Conservation (phyloP, 2,329 filamentous ascomycete species). For the Phoma herbarum region DNA sequence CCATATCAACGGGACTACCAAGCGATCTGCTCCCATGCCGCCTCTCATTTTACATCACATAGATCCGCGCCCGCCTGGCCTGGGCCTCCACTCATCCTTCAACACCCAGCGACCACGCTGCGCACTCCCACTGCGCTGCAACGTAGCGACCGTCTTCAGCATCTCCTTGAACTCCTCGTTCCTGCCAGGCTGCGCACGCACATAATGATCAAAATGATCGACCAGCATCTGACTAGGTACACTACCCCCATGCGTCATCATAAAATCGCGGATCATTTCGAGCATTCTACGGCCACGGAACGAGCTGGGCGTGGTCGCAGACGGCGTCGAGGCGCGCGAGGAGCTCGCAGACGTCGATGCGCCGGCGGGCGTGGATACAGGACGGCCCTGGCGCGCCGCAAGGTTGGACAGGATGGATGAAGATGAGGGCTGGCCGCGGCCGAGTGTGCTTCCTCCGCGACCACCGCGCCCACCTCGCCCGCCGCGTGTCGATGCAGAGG, state of each 20-base stretch:
- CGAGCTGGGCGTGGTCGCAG: conserved; percentile 31
- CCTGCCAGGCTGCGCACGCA: conserved; percentile 72
- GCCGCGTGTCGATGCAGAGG: conserved; percentile 54
- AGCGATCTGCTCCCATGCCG: not conserved
- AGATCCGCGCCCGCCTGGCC: conserved; percentile 1
- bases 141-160: conserved; percentile 75
- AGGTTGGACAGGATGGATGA: conserved; percentile 56
- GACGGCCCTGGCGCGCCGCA: conserved; percentile 51
- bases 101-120: conserved; percentile 65
- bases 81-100: conserved; percentile 61
- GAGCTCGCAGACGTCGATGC: conserved; percentile 24
- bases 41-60: not conserved
- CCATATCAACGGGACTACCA: not conserved
- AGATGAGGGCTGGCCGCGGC: conserved; percentile 55
- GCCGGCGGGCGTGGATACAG: conserved; percentile 20
- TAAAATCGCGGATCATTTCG: conserved; percentile 75
- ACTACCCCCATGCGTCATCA: conserved; percentile 77
- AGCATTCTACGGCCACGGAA: conserved; percentile 56
- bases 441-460: conserved; percentile 30
- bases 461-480: conserved; percentile 46
- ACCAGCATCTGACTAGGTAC: conserved; percentile 86
- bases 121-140: conserved; percentile 66
- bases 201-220: conserved; percentile 87
- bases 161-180: conserved; percentile 80
- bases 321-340: conserved; percentile 42